Evolutionary conservation across 768 basidiomycete species (phyloP).

Genomic region (Amanita pallidorosea): DNA sequence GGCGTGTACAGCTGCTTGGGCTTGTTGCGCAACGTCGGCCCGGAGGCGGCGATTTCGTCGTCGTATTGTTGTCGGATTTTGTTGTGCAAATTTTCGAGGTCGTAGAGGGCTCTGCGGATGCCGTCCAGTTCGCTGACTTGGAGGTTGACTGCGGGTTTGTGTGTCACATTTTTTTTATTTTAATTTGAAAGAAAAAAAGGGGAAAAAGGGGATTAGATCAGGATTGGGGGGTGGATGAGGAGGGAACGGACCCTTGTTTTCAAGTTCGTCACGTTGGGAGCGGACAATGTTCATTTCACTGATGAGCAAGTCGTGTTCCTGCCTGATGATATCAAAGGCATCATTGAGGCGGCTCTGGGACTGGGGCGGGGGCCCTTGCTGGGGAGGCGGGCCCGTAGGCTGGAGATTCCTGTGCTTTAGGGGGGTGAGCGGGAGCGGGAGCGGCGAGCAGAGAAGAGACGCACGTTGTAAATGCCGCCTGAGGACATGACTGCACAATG

Average conservation of each 20-base stretch:
- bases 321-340: slow-evolving; percentile 68
- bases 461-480: slow-evolving; percentile 21
- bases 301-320: slow-evolving; percentile 73
- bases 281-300: slow-evolving; percentile 59
- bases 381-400: slow-evolving; percentile 34
- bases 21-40: slow-evolving; percentile 29
- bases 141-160: slow-evolving; percentile 38
- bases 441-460: slow-evolving; percentile 16
- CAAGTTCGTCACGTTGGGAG: slow-evolving; percentile 81
- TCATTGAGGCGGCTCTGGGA: slow-evolving; percentile 49
- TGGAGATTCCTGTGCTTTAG: slow-evolving; percentile 46
- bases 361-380: slow-evolving; percentile 19
- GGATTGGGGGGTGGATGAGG: not conserved
- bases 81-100: slow-evolving; percentile 81
- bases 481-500: slow-evolving; percentile 14
- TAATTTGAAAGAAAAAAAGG: too few species aligned
- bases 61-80: slow-evolving; percentile 85
- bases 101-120: slow-evolving; percentile 84
- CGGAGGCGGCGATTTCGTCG: slow-evolving; percentile 70
- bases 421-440: slow-evolving; percentile 7
- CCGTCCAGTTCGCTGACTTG: slow-evolving; percentile 88
- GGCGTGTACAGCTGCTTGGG: slow-evolving; percentile 28
- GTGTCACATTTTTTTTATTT: too few species aligned
- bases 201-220: not conserved
- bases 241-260: slow-evolving; percentile 63